These are phyloP conservation scores for Nepenthes alata DNA, from an alignment of 179 eudicot species.

Conservation along the genomic window DNA sequence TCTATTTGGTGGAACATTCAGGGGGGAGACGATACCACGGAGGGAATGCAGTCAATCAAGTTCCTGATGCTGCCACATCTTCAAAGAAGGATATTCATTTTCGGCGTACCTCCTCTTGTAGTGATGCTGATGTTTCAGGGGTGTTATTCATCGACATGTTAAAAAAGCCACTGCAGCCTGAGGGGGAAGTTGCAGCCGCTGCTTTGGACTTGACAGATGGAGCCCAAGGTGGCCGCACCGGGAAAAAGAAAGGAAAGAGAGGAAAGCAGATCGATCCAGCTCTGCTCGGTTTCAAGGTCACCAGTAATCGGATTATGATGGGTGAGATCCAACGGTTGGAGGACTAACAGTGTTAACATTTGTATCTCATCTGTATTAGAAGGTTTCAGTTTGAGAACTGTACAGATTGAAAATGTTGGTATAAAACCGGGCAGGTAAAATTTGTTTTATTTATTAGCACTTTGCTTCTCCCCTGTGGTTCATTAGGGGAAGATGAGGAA, in stretches of 20 bases:
- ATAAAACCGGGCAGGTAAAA: not conserved
- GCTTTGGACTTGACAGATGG: conserved; percentile 41
- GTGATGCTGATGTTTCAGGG: conserved; percentile 69
- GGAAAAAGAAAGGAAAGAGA: conserved; percentile 84
- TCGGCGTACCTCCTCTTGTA: conserved; percentile 52
- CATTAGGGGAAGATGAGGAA: not conserved
- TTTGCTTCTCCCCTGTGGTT: not conserved
- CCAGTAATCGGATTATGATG: conserved; percentile 94
- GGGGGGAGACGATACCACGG: not conserved
- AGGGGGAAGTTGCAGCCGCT: conserved; percentile 14
- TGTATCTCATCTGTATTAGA: not conserved
- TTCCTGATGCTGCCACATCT: conserved; percentile 16
- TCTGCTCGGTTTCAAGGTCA: conserved; percentile 84
- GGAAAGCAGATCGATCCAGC: conserved; percentile 90
- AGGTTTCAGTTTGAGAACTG: not conserved
- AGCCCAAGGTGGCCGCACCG: conserved; percentile 36
- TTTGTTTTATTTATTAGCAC: not conserved
- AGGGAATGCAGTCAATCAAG: conserved; percentile 12
- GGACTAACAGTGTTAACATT: conserved; percentile 22
- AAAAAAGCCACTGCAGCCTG: conserved; percentile 47
- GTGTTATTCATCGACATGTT: conserved; percentile 82
- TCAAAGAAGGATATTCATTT: conserved; percentile 47
- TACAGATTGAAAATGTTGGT: conserved; percentile 1
- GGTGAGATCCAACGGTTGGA: conserved; percentile 84
- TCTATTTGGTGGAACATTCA: not conserved